Evolutionary conservation across 441 rosid species (phyloP).

Genomic region (Populus tomentosa): DNA sequence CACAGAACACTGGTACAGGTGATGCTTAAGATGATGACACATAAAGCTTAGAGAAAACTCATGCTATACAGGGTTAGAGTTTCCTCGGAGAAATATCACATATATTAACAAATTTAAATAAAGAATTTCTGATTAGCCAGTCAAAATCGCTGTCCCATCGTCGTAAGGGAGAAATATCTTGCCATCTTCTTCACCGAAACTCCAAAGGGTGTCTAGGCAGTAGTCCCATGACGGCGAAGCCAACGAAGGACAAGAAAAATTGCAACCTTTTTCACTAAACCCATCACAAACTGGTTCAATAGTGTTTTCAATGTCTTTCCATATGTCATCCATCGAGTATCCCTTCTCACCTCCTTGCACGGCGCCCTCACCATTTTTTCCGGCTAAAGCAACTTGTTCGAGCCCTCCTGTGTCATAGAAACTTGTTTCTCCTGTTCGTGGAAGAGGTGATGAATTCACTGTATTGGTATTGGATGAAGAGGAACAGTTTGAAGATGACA

Average conservation of each 20-base stretch:
- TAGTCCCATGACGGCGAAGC: constrained; percentile 65
- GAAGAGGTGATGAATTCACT: constrained; percentile 33
- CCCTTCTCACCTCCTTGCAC: constrained; percentile 40
- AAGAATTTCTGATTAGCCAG: constrained; percentile 55
- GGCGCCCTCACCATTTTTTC: constrained; percentile 25
- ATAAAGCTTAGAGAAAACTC: constrained; percentile 35
- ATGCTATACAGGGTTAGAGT: constrained; percentile 37
- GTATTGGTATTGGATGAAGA: constrained; percentile 49
- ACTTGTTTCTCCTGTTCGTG: constrained; percentile 37
- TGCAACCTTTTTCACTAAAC: constrained; percentile 43
- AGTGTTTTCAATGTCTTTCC: constrained; percentile 77
- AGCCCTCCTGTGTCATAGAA: constrained; percentile 73
- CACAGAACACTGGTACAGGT: constrained; percentile 30
- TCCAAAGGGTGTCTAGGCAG: constrained; percentile 59
- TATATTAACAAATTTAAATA: constrained; percentile 46
- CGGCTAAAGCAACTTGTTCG: constrained; percentile 23
- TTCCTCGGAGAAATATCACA: constrained; percentile 29
- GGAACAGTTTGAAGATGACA: constrained; percentile 49
- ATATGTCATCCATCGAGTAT: constrained; percentile 83
- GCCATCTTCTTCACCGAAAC: constrained; percentile 52
- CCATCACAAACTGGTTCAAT: constrained; percentile 47
- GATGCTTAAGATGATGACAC: constrained; percentile 38
- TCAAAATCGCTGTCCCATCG: constrained; percentile 34
- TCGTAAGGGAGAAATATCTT: constrained; percentile 48
- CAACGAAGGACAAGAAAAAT: constrained; percentile 43